Evolutionary conservation across 176 grass and related monocot species (phyloP), one percentile per base, ranked within the genome.

Genomic region (Triticum timopheevii): DNA sequence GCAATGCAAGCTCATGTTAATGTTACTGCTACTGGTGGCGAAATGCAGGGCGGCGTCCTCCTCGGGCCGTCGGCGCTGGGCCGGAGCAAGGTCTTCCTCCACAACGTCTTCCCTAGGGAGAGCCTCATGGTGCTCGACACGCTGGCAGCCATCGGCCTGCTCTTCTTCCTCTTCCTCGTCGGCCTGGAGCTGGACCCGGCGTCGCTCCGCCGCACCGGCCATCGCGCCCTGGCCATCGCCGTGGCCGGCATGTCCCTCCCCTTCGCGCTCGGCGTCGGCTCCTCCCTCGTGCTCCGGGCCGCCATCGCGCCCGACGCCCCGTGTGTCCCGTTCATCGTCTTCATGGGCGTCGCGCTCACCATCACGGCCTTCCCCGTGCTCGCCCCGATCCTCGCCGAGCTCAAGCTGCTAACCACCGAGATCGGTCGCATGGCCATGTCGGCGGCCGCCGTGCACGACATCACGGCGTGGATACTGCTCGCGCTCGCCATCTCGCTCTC

Each of bases 161-260:
- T 94, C 72, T 90, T 94, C 89, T 94, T 94, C 92, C 92, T 94
- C 65, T 94, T 94, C 90, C 92, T 94, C 22, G 92, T 94, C 36
- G 90, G 92, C 45, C 87, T 94, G 1, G 92, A 94, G 87, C 84
- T 92, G 0, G 92, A 94, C 87, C 84, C 90, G 7, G 73, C 79
- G 6, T 61, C 89, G 25, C 74, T 94, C 71, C 92, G 89, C 34
- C 87, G 92, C 44, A 94, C 90, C 3, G 92, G 90, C 23, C 79
- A 68, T 27, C 54, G 42, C 54, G 87, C 92, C 50, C 15, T 94
- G 35, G 90, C 90, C 77, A 87, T 94, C 78, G 81, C 92, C 35
- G 69, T 87, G 19, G 84, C 81, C 5, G 87, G 92, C 45, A 94
- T 94, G 4, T 85, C 77, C 45, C 28, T 92, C 38, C 92, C 92